Conservation (phyloP, 352 stramenopile species). For the Halophytophthora batemanensis region DNA sequence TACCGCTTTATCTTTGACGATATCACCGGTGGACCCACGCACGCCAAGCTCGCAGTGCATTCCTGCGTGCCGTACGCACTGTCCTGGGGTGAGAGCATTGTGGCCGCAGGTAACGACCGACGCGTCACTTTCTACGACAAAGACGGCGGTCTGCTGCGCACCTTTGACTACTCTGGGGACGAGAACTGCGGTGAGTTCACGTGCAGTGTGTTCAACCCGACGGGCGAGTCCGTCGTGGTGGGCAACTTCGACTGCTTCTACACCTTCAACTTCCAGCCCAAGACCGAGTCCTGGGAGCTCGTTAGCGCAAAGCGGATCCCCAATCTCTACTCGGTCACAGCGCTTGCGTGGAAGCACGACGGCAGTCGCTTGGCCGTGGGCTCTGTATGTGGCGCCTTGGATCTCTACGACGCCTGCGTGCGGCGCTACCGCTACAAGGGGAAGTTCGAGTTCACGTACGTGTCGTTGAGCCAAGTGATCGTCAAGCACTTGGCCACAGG, state of each 20-base stretch:
- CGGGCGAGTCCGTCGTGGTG: slow-evolving; percentile 89
- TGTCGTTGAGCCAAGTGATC: slow-evolving; percentile 92
- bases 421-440: slow-evolving; percentile 91
- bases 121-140: slow-evolving; percentile 92
- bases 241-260: slow-evolving; percentile 94
- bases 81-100: slow-evolving; percentile 88
- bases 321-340: slow-evolving; percentile 93
- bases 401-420: slow-evolving; percentile 93
- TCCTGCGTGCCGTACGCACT: slow-evolving; percentile 89
- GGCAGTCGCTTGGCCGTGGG: slow-evolving; percentile 88
- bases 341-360: slow-evolving; percentile 90
- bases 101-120: slow-evolving; percentile 90
- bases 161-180: slow-evolving; percentile 90
- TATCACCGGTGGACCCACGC: slow-evolving; percentile 65
- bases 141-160: slow-evolving; percentile 75
- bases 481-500: slow-evolving; percentile 89
- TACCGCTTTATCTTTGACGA: slow-evolving; percentile 93
- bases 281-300: slow-evolving; percentile 84
- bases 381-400: slow-evolving; percentile 88
- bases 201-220: slow-evolving; percentile 84
- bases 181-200: slow-evolving; percentile 83
- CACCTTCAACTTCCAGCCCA: slow-evolving; percentile 85
- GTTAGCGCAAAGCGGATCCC: slow-evolving; percentile 82
- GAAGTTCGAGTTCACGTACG: slow-evolving; percentile 96
- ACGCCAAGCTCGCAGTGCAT: slow-evolving; percentile 88